Percentiles rank a stretch among this genome's conserved stretches.
Conservation (phyloP, 2,329 filamentous ascomycete genomes). For the Cytospora piceae region DNA sequence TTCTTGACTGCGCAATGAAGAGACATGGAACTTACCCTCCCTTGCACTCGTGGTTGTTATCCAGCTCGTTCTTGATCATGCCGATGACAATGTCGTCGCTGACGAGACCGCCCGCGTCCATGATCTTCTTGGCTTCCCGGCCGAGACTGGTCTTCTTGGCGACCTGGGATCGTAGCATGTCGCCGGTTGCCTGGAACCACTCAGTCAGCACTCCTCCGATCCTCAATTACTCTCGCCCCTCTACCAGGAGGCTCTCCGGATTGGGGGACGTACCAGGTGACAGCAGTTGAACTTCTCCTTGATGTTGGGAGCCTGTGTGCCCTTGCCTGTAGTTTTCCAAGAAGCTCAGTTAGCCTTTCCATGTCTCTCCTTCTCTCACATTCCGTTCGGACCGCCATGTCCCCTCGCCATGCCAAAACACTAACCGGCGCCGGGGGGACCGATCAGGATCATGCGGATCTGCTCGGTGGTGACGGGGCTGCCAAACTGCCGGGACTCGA, state of each 20-base stretch:
- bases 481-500: slow-evolving; percentile 74
- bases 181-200: slow-evolving; percentile 79
- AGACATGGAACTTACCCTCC: slow-evolving; percentile 70
- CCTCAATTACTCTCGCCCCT: background rate
- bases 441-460: slow-evolving; percentile 97
- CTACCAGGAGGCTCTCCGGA: background rate
- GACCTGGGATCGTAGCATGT: slow-evolving; percentile 98
- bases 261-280: slow-evolving; percentile 75
- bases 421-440: slow-evolving; percentile 90
- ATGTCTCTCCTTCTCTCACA: slow-evolving; percentile 2
- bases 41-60: slow-evolving; percentile 92
- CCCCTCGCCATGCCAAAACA: slow-evolving; percentile 11
- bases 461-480: slow-evolving; percentile 60
- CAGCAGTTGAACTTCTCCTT: slow-evolving; percentile 98
- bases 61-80: slow-evolving; percentile 98
- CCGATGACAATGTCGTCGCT: slow-evolving; percentile 99
- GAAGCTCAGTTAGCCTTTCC: slow-evolving; percentile 31
- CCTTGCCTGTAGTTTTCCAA: slow-evolving; percentile 72
- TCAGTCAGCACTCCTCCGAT: background rate
- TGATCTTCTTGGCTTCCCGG: slow-evolving; percentile 99
- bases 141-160: slow-evolving; percentile 95
- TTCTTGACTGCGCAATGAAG: background rate
- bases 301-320: slow-evolving; percentile 96
- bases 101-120: slow-evolving; percentile 96
- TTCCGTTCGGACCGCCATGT: background rate